phyloP scores from a whole-genome alignment of 441 rosid genomes.

The Pelargonium myrrhifolium region DNA sequence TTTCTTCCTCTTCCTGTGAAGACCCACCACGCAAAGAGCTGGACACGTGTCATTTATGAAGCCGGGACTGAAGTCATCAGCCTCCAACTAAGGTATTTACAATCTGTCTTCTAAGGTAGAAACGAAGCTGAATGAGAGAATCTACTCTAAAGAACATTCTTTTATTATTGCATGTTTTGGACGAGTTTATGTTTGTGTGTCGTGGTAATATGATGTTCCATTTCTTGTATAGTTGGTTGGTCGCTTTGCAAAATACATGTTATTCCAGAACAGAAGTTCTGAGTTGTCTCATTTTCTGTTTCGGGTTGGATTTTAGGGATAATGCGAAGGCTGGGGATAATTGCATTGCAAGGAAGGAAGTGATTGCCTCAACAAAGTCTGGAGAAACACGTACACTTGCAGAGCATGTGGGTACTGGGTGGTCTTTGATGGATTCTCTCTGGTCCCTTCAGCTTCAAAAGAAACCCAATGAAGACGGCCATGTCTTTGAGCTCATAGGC shows the following conservation, averaged over 20 bases:
- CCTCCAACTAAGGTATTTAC: slow-evolving; percentile 66
- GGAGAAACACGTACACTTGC: slow-evolving; percentile 53
- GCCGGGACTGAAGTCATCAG: slow-evolving; percentile 46
- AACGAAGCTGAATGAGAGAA: neutral
- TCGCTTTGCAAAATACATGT: neutral
- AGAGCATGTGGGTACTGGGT: slow-evolving; percentile 40
- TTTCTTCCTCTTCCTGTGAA: slow-evolving; percentile 28
- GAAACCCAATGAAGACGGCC: slow-evolving; percentile 23
- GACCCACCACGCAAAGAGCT: slow-evolving; percentile 17
- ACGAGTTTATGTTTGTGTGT: neutral
- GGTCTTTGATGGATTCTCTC: slow-evolving; percentile 61
- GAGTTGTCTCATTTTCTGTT: neutral
- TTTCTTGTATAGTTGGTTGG: neutral
- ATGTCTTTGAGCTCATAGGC: slow-evolving; percentile 46
- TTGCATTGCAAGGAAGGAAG: slow-evolving; percentile 35
- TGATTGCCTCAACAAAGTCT: slow-evolving; percentile 35
- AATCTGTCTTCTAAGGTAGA: neutral
- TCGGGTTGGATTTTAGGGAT: neutral
- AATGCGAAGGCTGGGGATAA: slow-evolving; percentile 9
- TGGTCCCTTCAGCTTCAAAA: slow-evolving; percentile 31
- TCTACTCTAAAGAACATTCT: neutral
- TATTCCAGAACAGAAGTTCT: neutral
- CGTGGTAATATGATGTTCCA: neutral
- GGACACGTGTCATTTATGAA: slow-evolving; percentile 45
- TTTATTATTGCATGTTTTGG: neutral